phyloP scores from a whole-genome alignment of 148 eudicot species.

The Vaccinium myrtillus region DNA sequence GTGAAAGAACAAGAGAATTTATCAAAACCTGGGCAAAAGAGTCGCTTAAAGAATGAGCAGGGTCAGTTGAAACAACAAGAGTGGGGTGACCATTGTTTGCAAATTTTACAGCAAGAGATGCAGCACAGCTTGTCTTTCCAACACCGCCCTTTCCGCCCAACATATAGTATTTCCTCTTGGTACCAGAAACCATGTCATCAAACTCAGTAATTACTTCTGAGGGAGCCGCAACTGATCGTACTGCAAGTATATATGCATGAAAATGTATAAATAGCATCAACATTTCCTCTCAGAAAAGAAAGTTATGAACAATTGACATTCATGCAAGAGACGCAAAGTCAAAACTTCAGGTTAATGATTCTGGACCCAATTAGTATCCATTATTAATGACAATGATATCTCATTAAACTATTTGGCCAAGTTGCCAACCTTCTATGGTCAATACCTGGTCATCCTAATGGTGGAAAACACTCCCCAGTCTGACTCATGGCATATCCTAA shows the following conservation, averaged over 20 bases:
- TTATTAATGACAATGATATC: background rate
- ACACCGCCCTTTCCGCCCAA: constrained; percentile 98
- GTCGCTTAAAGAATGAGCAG: constrained; percentile 97
- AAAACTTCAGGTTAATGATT: background rate
- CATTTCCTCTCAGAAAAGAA: background rate
- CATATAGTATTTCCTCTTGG: constrained; percentile 87
- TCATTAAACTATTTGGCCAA: background rate
- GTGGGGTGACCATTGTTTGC: constrained; percentile 98
- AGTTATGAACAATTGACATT: background rate
- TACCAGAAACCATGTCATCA: constrained; percentile 86
- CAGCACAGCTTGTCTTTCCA: constrained; percentile 98
- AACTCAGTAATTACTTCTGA: constrained; percentile 63
- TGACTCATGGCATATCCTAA: background rate
- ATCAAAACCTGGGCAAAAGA: constrained; percentile 76
- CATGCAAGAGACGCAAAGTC: background rate
- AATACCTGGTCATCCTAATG: background rate
- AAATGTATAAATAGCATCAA: background rate
- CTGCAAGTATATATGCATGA: constrained; percentile 33
- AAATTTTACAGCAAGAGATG: constrained; percentile 95
- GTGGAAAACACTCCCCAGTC: background rate
- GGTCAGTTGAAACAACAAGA: constrained; percentile 96
- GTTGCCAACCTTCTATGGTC: background rate
- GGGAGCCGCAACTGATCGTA: constrained; percentile 67
- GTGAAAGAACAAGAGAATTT: constrained; percentile 6
- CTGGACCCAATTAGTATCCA: background rate